Base-by-base conservation (phyloP, 148 eudicot species). In the Rhododendron kiyosumense region DNA sequence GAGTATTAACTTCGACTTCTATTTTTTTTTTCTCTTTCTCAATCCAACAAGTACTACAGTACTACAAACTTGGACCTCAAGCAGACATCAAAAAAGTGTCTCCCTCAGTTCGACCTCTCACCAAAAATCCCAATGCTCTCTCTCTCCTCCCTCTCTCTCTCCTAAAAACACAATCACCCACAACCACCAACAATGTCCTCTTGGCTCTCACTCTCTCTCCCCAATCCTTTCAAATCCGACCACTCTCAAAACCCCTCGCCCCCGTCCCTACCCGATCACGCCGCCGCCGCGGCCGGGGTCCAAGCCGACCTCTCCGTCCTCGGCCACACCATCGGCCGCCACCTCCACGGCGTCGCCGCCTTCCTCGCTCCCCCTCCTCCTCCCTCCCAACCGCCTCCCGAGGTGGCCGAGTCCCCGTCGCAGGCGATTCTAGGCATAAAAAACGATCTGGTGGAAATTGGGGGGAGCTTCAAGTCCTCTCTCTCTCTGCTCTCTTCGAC, bases 321-420 rank as follows among this genome's bases (percentile, higher is more conserved):
- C 91, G 88, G 91, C 61, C 88, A 88, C 69, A 74, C 93, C 14
- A 87, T 93, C 85, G 86, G 91, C 82, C 94, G 91, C 57, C 95
- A 89, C 65, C 88, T 94, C 38, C 95, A 90, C 79, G 93, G 92
- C 34, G 93, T 92, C 87, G 94, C 94, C 18, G 84, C 95, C 45
- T 94, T 95, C 79, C 94, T 95, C 13, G 93, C 96, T 17, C 98
- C 96, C 18, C 96, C 94, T 57, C 93, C 95, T 17, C 7, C 45
- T 41, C 61, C 41, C 8, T 13, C 78, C 1, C 38, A 74, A 10
- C 87, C 83, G 45, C 87, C 81, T 43, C 54, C 77, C 17, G 61
- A 71, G 17, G 85, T 24, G 7, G 45, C 43, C 30, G 85, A 82
- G 20, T 43, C 85, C 14, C 84, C 93, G 15, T 89, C 90, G 24